A percentile compares a stretch with the other conserved stretches of the same genome.
Evolutionary conservation across 2,329 filamentous ascomycete genomes (phyloP).

Genomic region (Aureobasidium musti): DNA sequence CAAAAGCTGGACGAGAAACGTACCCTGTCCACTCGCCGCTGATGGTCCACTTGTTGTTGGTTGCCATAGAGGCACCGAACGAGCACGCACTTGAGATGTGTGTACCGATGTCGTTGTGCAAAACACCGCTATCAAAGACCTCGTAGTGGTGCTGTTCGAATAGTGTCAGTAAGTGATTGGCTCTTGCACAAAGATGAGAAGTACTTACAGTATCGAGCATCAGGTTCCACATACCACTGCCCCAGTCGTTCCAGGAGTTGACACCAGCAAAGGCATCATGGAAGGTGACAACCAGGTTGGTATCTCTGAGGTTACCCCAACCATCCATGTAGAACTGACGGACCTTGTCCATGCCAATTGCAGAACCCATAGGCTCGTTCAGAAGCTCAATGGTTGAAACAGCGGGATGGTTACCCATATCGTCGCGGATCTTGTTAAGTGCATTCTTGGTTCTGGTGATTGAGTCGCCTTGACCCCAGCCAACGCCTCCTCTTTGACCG

Average conservation of each 20-base stretch:
- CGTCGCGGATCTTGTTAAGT: conserved; percentile 51
- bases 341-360: conserved; percentile 48
- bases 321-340: conserved; percentile 53
- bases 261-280: conserved; percentile 53
- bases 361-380: conserved; percentile 51
- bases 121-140: conserved; percentile 46
- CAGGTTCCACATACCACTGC: conserved; percentile 48
- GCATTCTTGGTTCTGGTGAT: conserved; percentile 46
- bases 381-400: conserved; percentile 52
- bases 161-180: background rate
- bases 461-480: conserved; percentile 50
- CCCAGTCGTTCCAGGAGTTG: conserved; percentile 49
- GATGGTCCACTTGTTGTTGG: conserved; percentile 51
- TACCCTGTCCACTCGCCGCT: conserved; percentile 51
- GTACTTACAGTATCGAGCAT: conserved; percentile 46
- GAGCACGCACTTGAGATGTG: conserved; percentile 49
- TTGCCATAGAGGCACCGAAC: conserved; percentile 51
- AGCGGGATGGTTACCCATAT: conserved; percentile 49
- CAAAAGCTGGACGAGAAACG: too few species aligned
- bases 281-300: conserved; percentile 48
- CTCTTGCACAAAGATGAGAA: background rate
- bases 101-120: conserved; percentile 44
- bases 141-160: conserved; percentile 48
- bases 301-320: conserved; percentile 49
- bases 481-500: conserved; percentile 53